Base-by-base conservation (phyloP, 306 rosid genomes). In the Dalbergia oliveri region DNA sequence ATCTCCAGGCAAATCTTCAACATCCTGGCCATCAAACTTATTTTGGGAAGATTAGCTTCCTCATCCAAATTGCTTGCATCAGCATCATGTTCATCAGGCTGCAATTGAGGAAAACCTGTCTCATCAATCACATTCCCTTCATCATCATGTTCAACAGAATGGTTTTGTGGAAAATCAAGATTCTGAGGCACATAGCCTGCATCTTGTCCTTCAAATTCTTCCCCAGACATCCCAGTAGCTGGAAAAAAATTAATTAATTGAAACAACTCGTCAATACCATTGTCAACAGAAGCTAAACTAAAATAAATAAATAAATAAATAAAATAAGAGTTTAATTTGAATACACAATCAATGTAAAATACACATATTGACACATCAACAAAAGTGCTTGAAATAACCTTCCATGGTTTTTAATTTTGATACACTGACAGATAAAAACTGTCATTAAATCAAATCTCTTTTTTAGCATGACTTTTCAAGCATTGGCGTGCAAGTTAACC, bases 181-280 rank as follows among this genome's bases (percentile, higher is more conserved):
- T 79, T 67, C 83, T 87, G 86, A 13, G 90, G 90, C 68, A 87
- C 88, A 75, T 87, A 87, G 50, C 88, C 84, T 23, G 84, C 77
- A 70, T 86, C 88, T 41, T 84, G 85, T 47, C 44, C 89, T 39
- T 86, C 89, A 81, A 62, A 84, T 64, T 69, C 72, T 82, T 86
- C 88, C 66, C 85, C 85, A 63, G 87, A 78, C 92, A 86, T 88
- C 14, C 14, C 61, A 44, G 71, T 26, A 45, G 8, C 81, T 61
- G 21, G 11, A 4, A 61, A 4, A 11, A 73, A 80, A 77, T 59
- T 61, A 8, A 61, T 47, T 45, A 53, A n/a, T 41, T 8, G 8
- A 80, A 78, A 56, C 53, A 83, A 49, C 45, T 77, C 39, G 34
- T 81, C 56, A 80, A 33, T 44, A 54, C 39, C 56, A 68, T 59